A percentile compares a stretch with the other conserved stretches of the same genome.
Conservation (phyloP, 2,329 filamentous ascomycete genomes). For the Tolypocladium sp. region DNA sequence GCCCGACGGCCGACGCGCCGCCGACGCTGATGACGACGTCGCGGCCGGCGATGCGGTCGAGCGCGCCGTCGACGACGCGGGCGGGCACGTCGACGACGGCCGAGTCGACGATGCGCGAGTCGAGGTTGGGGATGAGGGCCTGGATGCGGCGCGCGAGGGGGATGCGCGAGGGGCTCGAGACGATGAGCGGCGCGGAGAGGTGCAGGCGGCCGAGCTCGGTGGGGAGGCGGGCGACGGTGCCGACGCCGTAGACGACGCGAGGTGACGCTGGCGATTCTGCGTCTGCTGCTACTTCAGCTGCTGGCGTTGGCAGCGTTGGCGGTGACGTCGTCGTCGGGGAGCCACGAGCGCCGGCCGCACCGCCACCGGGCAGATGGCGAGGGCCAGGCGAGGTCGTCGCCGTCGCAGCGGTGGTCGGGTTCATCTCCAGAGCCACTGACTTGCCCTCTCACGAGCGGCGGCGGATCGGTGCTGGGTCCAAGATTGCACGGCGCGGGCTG, state of each 20-base stretch:
- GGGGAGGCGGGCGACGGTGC: conserved; percentile 21
- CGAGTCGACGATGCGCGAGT: conserved; percentile 22
- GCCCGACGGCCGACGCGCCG: conserved; percentile 51
- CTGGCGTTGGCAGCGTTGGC: not conserved
- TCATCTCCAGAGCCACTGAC: not conserved
- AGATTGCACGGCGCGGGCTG: no score
- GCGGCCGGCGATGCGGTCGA: conserved; percentile 23
- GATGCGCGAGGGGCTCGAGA: conserved; percentile 28
- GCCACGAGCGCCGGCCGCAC: not conserved
- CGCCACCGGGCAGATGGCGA: not conserved
- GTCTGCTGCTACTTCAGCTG: not conserved
- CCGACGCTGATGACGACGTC: conserved; percentile 54
- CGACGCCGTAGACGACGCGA: conserved; percentile 24
- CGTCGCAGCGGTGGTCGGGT: not conserved
- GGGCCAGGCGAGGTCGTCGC: not conserved
- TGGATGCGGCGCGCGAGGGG: conserved; percentile 22
- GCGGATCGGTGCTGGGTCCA: not conserved
- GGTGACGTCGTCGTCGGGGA: not conserved
- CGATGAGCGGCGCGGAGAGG: conserved; percentile 24
- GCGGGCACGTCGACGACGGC: conserved; percentile 17
- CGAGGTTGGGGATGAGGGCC: conserved; percentile 21
- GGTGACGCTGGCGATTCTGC: conserved; percentile 11
- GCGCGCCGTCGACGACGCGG: conserved; percentile 16
- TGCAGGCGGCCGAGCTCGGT: conserved; percentile 22
- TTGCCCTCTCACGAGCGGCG: not conserved